These are phyloP conservation scores for Pelargonium nanum DNA, from an alignment of 345 rosid species.

Conservation along the genomic window DNA sequence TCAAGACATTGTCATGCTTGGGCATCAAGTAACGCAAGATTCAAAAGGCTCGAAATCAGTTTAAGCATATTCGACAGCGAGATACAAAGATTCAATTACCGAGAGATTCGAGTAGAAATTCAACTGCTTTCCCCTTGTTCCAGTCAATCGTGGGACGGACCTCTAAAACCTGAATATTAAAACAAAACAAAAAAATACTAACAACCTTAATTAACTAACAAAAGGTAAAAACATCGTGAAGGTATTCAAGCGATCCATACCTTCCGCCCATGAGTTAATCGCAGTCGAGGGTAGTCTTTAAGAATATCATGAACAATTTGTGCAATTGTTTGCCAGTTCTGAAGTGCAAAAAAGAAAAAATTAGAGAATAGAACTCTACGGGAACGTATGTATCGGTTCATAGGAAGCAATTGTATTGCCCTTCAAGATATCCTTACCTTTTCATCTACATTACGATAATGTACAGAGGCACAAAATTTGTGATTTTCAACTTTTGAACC, in stretches of 20 bases:
- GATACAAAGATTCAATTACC: slow-evolving; percentile 27
- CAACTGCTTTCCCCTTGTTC: slow-evolving; percentile 94
- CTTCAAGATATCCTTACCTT: slow-evolving; percentile 30
- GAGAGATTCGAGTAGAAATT: slow-evolving; percentile 76
- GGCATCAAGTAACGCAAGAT: not conserved
- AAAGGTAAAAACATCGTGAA: not conserved
- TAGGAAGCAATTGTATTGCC: not conserved
- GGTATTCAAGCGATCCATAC: slow-evolving; percentile 10
- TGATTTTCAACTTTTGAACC: slow-evolving; percentile 88
- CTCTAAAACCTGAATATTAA: slow-evolving; percentile 63
- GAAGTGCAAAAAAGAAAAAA: slow-evolving; percentile 6
- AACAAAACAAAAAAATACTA: not conserved
- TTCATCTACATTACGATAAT: slow-evolving; percentile 91
- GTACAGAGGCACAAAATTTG: slow-evolving; percentile 88
- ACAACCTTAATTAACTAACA: not conserved
- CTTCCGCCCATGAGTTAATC: slow-evolving; percentile 63
- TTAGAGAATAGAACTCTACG: not conserved
- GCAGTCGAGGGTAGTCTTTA: slow-evolving; percentile 62
- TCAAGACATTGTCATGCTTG: not conserved
- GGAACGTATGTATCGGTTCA: not conserved
- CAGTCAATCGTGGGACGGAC: slow-evolving; percentile 88
- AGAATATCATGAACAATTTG: slow-evolving; percentile 65
- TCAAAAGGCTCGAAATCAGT: not conserved
- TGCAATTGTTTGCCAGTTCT: slow-evolving; percentile 75
- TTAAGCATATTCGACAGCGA: not conserved